Percentiles rank a stretch among this genome's conserved stretches.
Conservation (phyloP, 768 basidiomycete species). For the Zangia roseola region DNA sequence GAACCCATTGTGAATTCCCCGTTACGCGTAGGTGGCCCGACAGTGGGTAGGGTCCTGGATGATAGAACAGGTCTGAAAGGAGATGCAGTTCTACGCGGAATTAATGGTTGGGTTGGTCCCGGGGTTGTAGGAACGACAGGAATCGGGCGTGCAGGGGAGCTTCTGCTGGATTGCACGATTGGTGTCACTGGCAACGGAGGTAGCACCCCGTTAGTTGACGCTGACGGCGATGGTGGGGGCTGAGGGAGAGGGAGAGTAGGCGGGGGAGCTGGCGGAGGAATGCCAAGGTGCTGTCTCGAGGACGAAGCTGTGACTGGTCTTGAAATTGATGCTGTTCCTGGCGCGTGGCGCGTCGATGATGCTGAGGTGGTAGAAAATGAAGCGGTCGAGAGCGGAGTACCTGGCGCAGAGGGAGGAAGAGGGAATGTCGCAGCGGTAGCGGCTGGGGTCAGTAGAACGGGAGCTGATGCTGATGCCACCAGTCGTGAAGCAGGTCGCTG, state of each 20-base stretch:
- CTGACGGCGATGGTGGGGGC: constrained; percentile 20
- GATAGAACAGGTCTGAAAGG: constrained; percentile 24
- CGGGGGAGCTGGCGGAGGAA: constrained; percentile 32
- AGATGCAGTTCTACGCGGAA: constrained; percentile 15
- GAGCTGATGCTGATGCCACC: constrained; percentile 6
- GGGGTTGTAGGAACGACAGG: constrained; percentile 12
- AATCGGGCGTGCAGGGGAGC: constrained; percentile 13
- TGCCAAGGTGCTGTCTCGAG: constrained; percentile 28
- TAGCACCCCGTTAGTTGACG: neutral
- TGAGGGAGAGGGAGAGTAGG: constrained; percentile 32
- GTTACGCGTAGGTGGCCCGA: neutral
- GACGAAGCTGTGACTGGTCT: constrained; percentile 12
- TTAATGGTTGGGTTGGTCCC: constrained; percentile 15
- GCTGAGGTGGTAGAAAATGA: constrained; percentile 5
- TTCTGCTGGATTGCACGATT: constrained; percentile 7
- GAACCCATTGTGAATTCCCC: neutral
- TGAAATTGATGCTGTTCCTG: neutral
- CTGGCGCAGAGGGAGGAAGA: constrained; percentile 19
- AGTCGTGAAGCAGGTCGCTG: constrained; percentile 12
- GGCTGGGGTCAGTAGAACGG: constrained; percentile 2
- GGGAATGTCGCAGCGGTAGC: constrained; percentile 6
- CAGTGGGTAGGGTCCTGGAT: constrained; percentile 3
- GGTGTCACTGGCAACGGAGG: constrained; percentile 1
- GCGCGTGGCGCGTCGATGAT: neutral
- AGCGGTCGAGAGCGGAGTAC: constrained; percentile 18